Evolutionary conservation across 768 basidiomycete genomes (phyloP).

Genomic region (Psilocybe subaeruginosa): DNA sequence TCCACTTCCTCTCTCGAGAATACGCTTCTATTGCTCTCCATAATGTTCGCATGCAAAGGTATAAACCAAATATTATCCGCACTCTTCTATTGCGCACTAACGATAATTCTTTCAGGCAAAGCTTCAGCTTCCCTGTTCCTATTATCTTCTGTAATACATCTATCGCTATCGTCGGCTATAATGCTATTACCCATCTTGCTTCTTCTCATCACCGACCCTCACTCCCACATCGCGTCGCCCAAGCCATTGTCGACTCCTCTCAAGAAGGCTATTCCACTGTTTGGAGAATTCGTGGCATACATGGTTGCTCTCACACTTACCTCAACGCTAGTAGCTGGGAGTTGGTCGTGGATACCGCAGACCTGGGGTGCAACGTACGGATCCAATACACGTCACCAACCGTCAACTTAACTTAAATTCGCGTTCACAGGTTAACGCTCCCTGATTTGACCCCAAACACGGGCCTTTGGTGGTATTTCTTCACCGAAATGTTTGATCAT

Average conservation of each 20-base stretch:
- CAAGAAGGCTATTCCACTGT: conserved; percentile 34
- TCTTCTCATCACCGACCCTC: conserved; percentile 61
- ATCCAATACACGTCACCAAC: neutral
- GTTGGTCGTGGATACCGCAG: conserved; percentile 68
- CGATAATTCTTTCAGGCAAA: conserved; percentile 46
- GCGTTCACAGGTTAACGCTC: conserved; percentile 62
- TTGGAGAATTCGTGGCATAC: conserved; percentile 57
- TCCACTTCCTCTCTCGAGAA: conserved; percentile 89
- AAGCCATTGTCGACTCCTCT: conserved; percentile 34
- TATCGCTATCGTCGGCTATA: conserved; percentile 72
- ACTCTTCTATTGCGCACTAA: no score
- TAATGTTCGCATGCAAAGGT: conserved; percentile 78
- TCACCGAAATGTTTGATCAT: conserved; percentile 99
- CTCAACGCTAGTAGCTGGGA: conserved; percentile 61
- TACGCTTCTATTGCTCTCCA: conserved; percentile 60
- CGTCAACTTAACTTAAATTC: neutral
- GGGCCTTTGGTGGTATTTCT: conserved; percentile 99
- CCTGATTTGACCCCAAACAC: conserved; percentile 93
- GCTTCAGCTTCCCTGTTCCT: conserved; percentile 59
- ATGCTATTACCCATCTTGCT: conserved; percentile 69
- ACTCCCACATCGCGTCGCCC: conserved; percentile 73
- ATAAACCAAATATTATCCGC: neutral
- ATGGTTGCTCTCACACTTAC: conserved; percentile 47
- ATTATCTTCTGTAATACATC: conserved; percentile 72
- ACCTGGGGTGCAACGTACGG: conserved; percentile 88